These are phyloP conservation scores for Exophiala viscosa DNA, from an alignment of 2,329 filamentous ascomycete species.

Conservation along the genomic window DNA sequence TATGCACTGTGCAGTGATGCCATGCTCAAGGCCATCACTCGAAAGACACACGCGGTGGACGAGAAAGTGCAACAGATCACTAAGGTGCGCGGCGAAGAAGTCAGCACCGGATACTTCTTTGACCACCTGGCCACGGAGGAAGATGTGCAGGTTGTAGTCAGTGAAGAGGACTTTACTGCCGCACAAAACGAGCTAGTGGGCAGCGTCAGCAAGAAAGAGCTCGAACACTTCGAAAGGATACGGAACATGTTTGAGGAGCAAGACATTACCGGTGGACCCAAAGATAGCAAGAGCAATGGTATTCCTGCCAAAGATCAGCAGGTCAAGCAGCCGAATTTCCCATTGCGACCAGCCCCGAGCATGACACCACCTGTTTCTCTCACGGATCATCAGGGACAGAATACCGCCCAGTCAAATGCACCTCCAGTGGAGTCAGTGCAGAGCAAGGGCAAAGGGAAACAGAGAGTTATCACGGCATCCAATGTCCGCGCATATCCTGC, in stretches of 20 bases:
- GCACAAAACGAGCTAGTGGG: conserved; percentile 86
- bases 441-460: conserved; percentile 26
- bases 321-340: conserved; percentile 27
- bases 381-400: background rate
- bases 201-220: conserved; percentile 85
- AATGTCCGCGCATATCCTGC: background rate
- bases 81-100: conserved; percentile 40
- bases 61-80: conserved; percentile 68
- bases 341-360: conserved; percentile 27
- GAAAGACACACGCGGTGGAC: conserved; percentile 80
- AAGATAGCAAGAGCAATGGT: conserved; percentile 35
- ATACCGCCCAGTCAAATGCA: conserved; percentile 1
- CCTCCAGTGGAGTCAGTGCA: conserved; percentile 16
- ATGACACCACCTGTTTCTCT: background rate
- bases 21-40: conserved; percentile 97
- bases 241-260: conserved; percentile 71
- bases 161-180: conserved; percentile 78
- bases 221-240: conserved; percentile 85
- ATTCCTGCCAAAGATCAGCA: conserved; percentile 30
- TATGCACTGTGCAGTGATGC: conserved; percentile 96
- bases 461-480: conserved; percentile 17
- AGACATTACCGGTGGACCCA: conserved; percentile 33
- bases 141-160: conserved; percentile 83
- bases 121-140: conserved; percentile 81
- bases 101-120: conserved; percentile 92